Base-by-base conservation (phyloP, 139 green algal species). In the Eudorina sp. region DNA sequence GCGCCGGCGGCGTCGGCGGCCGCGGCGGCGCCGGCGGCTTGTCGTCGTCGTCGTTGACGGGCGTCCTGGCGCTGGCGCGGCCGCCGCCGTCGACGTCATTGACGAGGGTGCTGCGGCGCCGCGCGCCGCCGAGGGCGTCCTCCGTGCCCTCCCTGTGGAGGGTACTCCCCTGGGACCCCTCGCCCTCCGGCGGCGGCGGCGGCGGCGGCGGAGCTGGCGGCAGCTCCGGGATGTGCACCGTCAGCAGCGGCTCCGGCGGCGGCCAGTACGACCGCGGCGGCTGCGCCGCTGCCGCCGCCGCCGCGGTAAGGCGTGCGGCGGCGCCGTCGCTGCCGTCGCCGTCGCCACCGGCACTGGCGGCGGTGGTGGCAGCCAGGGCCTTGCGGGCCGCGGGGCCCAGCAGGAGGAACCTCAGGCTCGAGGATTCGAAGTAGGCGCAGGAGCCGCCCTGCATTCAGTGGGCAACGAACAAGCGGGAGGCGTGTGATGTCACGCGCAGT, bases 1-100 rank as follows among this genome's bases (percentile, higher is more conserved):
- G 88, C 14, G 55, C 64, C n/a, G 82, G 92, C 41, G 70, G 88
- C 48, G 69, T 74, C 3, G 84, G 88, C 23, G 70, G 88, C 43
- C 68, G 73, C 25, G 74, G 80, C 29, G 74, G 72, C 40, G 72
- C 80, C 55, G 58, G 75, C 14, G 82, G 68, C 83, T 62, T 68
- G 16, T 92, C 91, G n/a, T 89, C 70, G 58, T 90, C 89, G 19
- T 89, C 85, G 76, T 83, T 51, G 19, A 13, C 48, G 48, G 48
- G 48, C 48, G 48, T 21, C 9, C 48, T 9, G 48, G 48, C 13
- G 48, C 48, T 55, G 48, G 48, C 55, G 55, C 55, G 21, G 55
- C 55, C 13, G 55, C 55, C 13, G 55, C 55, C 55, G 21, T n/a
- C 55, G 13, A n/a, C 68, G 34, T 76, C 68, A 25, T 13, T 16